Percentiles rank a stretch among this genome's conserved stretches.
Evolutionary conservation across 176 grass and related monocot genomes (phyloP).

Genomic region (Phyllostachys edulis): DNA sequence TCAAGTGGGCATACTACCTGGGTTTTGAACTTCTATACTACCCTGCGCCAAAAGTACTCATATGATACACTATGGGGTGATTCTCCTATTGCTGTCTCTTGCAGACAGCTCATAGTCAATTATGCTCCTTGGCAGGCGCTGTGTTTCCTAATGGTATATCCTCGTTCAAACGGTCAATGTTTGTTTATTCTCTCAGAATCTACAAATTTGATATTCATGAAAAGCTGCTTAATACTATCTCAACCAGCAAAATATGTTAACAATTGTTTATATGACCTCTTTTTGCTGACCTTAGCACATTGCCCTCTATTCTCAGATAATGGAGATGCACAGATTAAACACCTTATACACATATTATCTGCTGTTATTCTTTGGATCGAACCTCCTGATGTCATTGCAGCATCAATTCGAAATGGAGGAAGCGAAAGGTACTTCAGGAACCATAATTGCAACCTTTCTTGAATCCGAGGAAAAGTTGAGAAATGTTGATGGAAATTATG

Average conservation of each 20-base stretch:
- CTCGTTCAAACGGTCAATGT: conserved; percentile 12
- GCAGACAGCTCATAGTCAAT: conserved; percentile 88
- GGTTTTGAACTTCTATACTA: conserved; percentile 86
- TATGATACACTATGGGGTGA: conserved; percentile 89
- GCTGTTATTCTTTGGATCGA: conserved; percentile 86
- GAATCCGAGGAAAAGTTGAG: conserved; percentile 1
- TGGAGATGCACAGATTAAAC: conserved; percentile 81
- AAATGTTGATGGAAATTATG: conserved; percentile 45
- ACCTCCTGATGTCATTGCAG: conserved; percentile 72
- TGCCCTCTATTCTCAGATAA: conserved; percentile 58
- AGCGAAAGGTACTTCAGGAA: conserved; percentile 78
- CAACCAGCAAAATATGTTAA: conserved; percentile 2
- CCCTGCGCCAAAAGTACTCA: conserved; percentile 67
- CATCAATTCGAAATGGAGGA: conserved; percentile 64
- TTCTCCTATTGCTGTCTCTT: conserved; percentile 80
- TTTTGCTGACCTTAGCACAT: conserved; percentile 10
- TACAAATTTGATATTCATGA: conserved; percentile 16
- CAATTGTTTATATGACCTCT: conserved; percentile 3
- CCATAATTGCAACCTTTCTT: conserved; percentile 30
- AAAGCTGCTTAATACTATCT: neutral
- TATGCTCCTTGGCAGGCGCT: conserved; percentile 88
- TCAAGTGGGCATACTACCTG: conserved; percentile 71
- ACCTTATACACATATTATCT: conserved; percentile 82
- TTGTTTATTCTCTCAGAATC: neutral
- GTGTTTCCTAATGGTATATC: conserved; percentile 82